Evolutionary conservation across 169 alveolate species (phyloP), one percentile per base, ranked within the genome.

Genomic region (Neospora caninum): DNA sequence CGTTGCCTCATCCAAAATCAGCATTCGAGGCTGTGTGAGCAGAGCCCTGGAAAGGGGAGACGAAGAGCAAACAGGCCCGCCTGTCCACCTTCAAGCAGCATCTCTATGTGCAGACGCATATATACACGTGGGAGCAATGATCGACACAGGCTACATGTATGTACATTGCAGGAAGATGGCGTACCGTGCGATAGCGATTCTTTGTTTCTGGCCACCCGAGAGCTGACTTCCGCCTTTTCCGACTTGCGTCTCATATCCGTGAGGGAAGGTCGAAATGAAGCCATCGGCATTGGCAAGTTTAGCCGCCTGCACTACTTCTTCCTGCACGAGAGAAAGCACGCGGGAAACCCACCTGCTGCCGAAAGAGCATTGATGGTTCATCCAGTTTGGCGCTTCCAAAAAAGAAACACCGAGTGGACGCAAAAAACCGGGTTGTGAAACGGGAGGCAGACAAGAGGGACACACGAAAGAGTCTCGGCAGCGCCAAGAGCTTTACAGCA

Each of bases 1-100:
- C 34, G 99, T 98, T n/a, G 99, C 99, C 96, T 98, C 99, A 95
- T 98, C 99, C 80, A 98, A 95, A 9, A 98, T 96, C 91, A 98
- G 84, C 49, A 98, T 95, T 53, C 97, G 97, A 10, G 99, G 98
- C 83, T 98, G 96, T 64, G 82, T 22, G 9, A 93, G 39, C 88
- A 93, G 53, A 9, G 95, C 93, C 64, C 95, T 93, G 93, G n/a
- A 36, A 58, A 25, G 31, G 70, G 31, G 70, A 58, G 31, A n/a
- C n/a, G n/a, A n/a, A n/a, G n/a, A n/a, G n/a, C 64, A 53, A 7
- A 53, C 64, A 53, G 64, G 64, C n/a, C n/a, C n/a, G n/a, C n/a
- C n/a, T n/a, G n/a, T n/a, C n/a, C n/a, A n/a, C n/a, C n/a, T n/a
- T n/a, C n/a, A n/a, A n/a, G n/a, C n/a, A n/a, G n/a, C n/a, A n/a